Base-by-base conservation (phyloP, 2,329 filamentous ascomycete genomes). In the Scytalidium lignicola region DNA sequence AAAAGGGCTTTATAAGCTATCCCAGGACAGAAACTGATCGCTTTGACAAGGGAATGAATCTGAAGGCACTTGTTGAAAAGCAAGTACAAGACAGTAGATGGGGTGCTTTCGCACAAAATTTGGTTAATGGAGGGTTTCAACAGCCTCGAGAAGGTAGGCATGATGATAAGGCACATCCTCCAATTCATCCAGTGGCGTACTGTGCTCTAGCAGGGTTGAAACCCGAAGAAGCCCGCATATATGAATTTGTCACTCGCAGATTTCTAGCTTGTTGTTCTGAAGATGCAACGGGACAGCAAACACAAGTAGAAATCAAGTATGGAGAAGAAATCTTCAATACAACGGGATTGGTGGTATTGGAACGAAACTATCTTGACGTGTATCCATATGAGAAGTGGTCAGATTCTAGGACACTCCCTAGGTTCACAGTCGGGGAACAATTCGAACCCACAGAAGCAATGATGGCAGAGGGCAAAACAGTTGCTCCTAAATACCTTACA, bases 301-400 rank as follows among this genome's bases (percentile, higher is more conserved):
- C 89, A 0, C 89, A 95, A 48, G 77, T 99, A 41, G 88, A 91
- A 53, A 81, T 99, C 8, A 70, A 82, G 29, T 97, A 93, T 61
- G 92, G 91, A 2, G 79, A 85, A 3, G 93, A 99, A 65, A 70
- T 69, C 0, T 99, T 99, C 68, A 82, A 82, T 57, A 82, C 92
- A 0, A 86, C 87, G 50, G 93, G 93, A 0, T 74, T 99, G 41
- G 82, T 86, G 8, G 93, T 99, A 3, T 69, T 95, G 5, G 87
- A 92, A 64, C 80, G 86, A 47, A 99, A 99, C 60, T 99, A 96
- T 60, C 80, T 99, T 3, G 90, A 97, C 46, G 90, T 99, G 0
- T 99, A 95, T 62, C 81, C 90, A 3, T 99, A 97, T 68, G 92
- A 99, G 53, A 95, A 90, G 59, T 99, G 93, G 93, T 90, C 88